Base-by-base conservation (phyloP, 106 monocot species). In the Gastrodia elata region DNA sequence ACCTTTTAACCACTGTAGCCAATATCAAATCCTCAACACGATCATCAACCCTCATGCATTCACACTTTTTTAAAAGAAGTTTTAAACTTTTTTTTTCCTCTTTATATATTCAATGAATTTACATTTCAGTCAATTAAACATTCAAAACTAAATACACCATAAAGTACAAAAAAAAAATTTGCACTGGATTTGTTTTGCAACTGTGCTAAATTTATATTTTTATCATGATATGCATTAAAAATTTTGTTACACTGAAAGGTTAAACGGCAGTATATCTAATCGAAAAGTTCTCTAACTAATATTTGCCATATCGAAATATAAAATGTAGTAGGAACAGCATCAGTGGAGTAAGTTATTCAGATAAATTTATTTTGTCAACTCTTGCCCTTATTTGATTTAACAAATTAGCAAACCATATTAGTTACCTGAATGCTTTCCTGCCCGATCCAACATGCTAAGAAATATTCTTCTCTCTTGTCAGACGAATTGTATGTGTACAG, bases 391-490 rank as follows among this genome's bases (percentile, higher is more conserved):
- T 14, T 32, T 61, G 7, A 61, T 61, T 61, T 30, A 28, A 3
- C 3, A 67, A n/a, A 67, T 38, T 67, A 10, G 61, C 34, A 67
- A 67, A 38, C 7, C 67, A 67, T 67, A 52, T 52, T 25, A 64
- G 46, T 74, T 75, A 98, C 97, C 93, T 86, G 79, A n/a, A 79
- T 77, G 43, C 93, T 91, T 71, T 98, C 81, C 70, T 91, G 88
- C 20, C 97, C 97, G 44, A 98, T 85, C 97, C 97, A 98, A 75
- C 82, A 86, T n/a, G 76, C 79, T 65, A 93, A 83, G 81, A 87
- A 93, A 68, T 90, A 90, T 20, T 98, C 97, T 38, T 95, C 94
- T 80, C 85, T 98, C 84, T 82, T 98, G 8, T 93, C 93, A 74
- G 83, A 82, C 68, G 90, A 83, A 84, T 90, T 86, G 71, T 93